phyloP scores from a whole-genome alignment of 495 filamentous ascomycete genomes.

The Hyaloscypha hepaticicola region DNA sequence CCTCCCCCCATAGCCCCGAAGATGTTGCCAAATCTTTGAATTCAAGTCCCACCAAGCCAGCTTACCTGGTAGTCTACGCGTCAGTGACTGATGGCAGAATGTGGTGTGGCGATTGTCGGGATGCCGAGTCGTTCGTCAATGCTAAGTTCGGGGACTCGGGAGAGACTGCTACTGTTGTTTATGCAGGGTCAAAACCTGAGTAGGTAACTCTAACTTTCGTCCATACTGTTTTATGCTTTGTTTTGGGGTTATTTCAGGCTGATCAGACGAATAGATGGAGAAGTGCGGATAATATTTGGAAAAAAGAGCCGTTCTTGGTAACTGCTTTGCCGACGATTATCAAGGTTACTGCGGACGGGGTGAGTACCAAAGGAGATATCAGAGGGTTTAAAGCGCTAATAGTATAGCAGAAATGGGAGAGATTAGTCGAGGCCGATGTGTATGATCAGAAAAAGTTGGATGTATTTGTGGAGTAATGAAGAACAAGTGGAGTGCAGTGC shows the following conservation, averaged over 20 bases:
- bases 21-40: slow-evolving; percentile 4
- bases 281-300: slow-evolving; percentile 21
- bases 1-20: slow-evolving; percentile 8
- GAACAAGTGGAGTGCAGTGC: too few species aligned
- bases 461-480: slow-evolving; percentile 9
- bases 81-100: slow-evolving; percentile 10
- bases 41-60: background rate
- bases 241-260: background rate
- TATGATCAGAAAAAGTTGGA: slow-evolving; percentile 26
- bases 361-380: slow-evolving; percentile 7
- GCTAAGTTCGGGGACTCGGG: slow-evolving; percentile 14
- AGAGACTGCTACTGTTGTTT: slow-evolving; percentile 13
- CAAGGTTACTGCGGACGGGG: slow-evolving; percentile 18
- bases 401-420: slow-evolving; percentile 18
- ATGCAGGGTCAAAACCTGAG: slow-evolving; percentile 18
- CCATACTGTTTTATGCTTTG: background rate
- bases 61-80: slow-evolving; percentile 19
- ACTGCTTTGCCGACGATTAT: slow-evolving; percentile 24
- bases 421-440: slow-evolving; percentile 23
- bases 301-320: slow-evolving; percentile 15
- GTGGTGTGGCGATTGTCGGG: slow-evolving; percentile 25
- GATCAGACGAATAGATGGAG: slow-evolving; percentile 15
- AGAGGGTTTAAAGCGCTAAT: background rate
- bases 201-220: slow-evolving; percentile 6
- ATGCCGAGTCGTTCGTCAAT: slow-evolving; percentile 20